Conservation (phyloP, 2,329 filamentous ascomycete genomes). For the Lecanoromycetidae sp. region DNA sequence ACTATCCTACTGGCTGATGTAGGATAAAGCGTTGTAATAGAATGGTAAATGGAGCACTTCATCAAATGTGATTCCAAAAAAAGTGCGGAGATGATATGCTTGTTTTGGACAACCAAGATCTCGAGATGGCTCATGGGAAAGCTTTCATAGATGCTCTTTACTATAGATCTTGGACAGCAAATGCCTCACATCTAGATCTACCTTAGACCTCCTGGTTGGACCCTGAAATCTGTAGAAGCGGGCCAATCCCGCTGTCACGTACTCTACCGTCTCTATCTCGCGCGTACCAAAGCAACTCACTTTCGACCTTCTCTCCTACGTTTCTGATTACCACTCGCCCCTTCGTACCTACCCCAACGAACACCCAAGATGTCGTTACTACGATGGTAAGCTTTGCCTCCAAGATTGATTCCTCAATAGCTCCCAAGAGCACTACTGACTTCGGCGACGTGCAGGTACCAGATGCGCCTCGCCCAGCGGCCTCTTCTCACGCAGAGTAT, state of each 20-base stretch:
- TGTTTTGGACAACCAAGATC: too few relatives aligned
- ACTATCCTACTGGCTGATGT: conserved; percentile 7
- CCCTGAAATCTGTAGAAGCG: too few relatives aligned
- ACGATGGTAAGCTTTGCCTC: conserved; percentile 4
- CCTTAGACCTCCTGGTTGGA: too few relatives aligned
- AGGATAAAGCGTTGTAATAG: conserved; percentile 15
- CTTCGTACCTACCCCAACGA: neutral
- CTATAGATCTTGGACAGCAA: too few relatives aligned
- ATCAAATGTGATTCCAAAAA: neutral
- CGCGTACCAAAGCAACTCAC: too few relatives aligned
- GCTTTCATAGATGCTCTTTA: too few relatives aligned
- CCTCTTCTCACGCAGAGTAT: conserved; percentile 83
- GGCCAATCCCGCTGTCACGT: too few relatives aligned
- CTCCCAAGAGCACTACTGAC: neutral
- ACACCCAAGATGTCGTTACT: conserved; percentile 1
- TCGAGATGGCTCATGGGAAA: too few relatives aligned
- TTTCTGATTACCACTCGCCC: too few relatives aligned
- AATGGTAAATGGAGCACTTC: neutral
- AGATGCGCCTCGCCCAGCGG: conserved; percentile 63
- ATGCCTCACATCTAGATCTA: too few relatives aligned
- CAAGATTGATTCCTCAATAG: neutral
- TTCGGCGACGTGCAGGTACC: conserved; percentile 42
- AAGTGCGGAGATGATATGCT: neutral
- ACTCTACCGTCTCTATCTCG: too few relatives aligned
- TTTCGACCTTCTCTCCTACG: too few relatives aligned